A percentile compares a stretch with the other conserved stretches of the same genome.
Conservation (phyloP, 1,139 yeast genomes). For the Pichia sp. region DNA sequence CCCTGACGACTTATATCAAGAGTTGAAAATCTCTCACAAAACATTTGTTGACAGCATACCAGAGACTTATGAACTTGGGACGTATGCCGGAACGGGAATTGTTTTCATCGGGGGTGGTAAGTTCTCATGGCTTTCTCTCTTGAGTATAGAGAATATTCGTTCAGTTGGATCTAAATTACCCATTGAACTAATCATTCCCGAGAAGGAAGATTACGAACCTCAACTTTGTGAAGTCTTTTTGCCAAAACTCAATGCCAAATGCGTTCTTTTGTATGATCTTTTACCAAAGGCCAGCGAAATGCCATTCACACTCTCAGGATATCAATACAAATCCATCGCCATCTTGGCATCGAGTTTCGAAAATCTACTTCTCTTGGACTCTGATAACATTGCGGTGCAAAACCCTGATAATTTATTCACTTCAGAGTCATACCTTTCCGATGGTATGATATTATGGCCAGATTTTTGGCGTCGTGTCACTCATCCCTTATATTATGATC, state of each 20-base stretch:
- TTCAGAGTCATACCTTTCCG: slow-evolving; percentile 33
- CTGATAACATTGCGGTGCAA: slow-evolving; percentile 51
- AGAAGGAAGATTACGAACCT: slow-evolving; percentile 39
- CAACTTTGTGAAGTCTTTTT: slow-evolving; percentile 40
- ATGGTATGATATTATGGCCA: slow-evolving; percentile 53
- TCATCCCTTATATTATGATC: slow-evolving; percentile 50
- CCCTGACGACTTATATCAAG: slow-evolving; percentile 36
- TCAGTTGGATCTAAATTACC: slow-evolving; percentile 50
- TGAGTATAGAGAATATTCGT: slow-evolving; percentile 47
- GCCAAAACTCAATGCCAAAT: slow-evolving; percentile 42
- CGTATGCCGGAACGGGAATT: slow-evolving; percentile 49
- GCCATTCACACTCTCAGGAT: slow-evolving; percentile 30
- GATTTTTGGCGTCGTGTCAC: slow-evolving; percentile 62
- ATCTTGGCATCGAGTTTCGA: slow-evolving; percentile 50
- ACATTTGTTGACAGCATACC: slow-evolving; percentile 47
- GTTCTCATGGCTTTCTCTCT: slow-evolving; percentile 47
- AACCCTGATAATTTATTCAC: slow-evolving; percentile 44
- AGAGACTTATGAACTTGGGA: slow-evolving; percentile 32
- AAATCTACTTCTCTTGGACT: slow-evolving; percentile 47
- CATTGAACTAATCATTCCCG: slow-evolving; percentile 49
- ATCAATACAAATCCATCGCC: slow-evolving; percentile 55
- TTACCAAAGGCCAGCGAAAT: slow-evolving; percentile 24
- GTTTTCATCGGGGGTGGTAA: slow-evolving; percentile 62
- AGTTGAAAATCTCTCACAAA: slow-evolving; percentile 46
- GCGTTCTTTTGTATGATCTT: slow-evolving; percentile 37